These are phyloP conservation scores for Fusarium sp. DNA, from an alignment of 2,329 filamentous ascomycete genomes.

Conservation along the genomic window DNA sequence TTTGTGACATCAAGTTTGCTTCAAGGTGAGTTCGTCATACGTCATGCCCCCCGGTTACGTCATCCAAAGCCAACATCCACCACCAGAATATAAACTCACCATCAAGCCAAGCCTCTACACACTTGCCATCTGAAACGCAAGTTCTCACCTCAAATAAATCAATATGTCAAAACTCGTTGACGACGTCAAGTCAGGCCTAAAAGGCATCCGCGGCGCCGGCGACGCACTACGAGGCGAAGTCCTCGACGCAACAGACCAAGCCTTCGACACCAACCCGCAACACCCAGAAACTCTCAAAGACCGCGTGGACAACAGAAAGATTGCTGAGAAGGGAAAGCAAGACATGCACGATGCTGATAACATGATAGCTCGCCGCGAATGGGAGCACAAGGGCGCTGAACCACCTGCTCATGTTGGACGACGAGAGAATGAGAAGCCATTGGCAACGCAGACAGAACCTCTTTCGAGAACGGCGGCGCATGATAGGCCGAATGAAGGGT, in stretches of 20 bases:
- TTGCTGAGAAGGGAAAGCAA: constrained; percentile 31
- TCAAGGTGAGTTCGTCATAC: neutral
- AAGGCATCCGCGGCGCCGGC: constrained; percentile 37
- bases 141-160: neutral
- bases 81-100: neutral
- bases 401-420: constrained; percentile 4
- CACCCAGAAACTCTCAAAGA: constrained; percentile 14
- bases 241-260: constrained; percentile 34
- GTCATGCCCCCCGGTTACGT: neutral
- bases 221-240: constrained; percentile 33
- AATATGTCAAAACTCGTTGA: constrained; percentile 37
- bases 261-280: constrained; percentile 27
- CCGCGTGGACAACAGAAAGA: constrained; percentile 3
- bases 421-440: neutral
- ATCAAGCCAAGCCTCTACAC: neutral
- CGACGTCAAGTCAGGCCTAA: constrained; percentile 38
- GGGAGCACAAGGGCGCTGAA: constrained; percentile 18
- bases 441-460: neutral
- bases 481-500: constrained; percentile 7
- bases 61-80: neutral
- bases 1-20: neutral
- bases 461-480: neutral
- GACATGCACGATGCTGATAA: constrained; percentile 30
- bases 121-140: neutral
- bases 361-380: constrained; percentile 33